A percentile compares a stretch with the other conserved stretches of the same genome.
Conservation (phyloP, 2,329 filamentous ascomycete species). For the Apiospora phragmitis region DNA sequence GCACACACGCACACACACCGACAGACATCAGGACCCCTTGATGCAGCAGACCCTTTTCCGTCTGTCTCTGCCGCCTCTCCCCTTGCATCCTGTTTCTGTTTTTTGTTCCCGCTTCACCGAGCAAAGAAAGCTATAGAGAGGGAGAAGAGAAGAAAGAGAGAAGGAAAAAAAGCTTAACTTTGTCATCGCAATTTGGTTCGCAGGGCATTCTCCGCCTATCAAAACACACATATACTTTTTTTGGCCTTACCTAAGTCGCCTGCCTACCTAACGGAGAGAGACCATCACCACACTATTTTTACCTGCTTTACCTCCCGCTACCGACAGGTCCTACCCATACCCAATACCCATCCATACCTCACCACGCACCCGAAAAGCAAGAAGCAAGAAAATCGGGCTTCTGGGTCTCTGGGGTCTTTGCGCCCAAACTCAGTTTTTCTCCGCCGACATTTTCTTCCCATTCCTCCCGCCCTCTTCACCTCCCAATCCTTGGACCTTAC, state of each 20-base stretch:
- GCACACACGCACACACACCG: conserved; percentile 2
- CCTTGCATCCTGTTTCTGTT: neutral
- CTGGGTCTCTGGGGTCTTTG: conserved; percentile 10
- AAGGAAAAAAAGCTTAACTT: neutral
- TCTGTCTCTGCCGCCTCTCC: neutral
- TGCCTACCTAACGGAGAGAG: neutral
- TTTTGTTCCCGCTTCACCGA: neutral
- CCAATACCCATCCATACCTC: neutral
- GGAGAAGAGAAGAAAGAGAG: neutral
- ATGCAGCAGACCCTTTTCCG: conserved; percentile 5
- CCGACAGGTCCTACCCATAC: neutral
- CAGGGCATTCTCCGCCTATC: neutral
- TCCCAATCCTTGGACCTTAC: neutral
- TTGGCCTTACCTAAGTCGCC: neutral
- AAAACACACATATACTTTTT: neutral
- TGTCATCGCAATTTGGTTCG: neutral
- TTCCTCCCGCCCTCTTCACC: neutral
- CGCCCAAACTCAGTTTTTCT: conserved; percentile 12
- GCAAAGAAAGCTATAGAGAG: neutral
- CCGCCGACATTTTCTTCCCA: conserved; percentile 12
- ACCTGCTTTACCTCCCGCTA: neutral
- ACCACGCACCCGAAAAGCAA: conserved; percentile 1
- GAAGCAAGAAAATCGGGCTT: conserved; percentile 8
- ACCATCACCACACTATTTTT: neutral
- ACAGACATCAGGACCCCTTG: neutral